Conservation (phyloP, 1,284 basidiomycete genomes). For the Ganoderma lucidum region DNA sequence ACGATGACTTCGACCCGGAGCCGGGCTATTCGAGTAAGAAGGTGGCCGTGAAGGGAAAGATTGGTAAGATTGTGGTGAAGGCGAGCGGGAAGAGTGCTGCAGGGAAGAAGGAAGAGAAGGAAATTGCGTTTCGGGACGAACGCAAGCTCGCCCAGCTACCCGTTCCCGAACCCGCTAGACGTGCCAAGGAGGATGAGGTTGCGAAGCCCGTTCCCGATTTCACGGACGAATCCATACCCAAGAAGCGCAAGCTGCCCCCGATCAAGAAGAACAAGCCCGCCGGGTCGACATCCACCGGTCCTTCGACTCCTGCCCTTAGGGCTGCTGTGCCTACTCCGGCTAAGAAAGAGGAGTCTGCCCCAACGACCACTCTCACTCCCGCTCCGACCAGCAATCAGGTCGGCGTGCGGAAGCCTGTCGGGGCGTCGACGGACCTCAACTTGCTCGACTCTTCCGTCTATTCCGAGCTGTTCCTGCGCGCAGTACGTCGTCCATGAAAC, state of each 20-base stretch:
- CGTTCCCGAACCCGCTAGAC: not conserved
- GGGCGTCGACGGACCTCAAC: conserved; percentile 64
- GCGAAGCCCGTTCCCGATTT: conserved; percentile 20
- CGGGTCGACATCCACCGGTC: conserved; percentile 38
- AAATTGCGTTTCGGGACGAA: conserved; percentile 50
- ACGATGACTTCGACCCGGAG: conserved; percentile 37
- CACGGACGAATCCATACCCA: conserved; percentile 42
- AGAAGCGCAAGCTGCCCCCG: conserved; percentile 72
- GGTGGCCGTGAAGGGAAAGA: conserved; percentile 23
- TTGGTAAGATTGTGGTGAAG: conserved; percentile 27
- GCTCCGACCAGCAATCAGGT: conserved; percentile 32
- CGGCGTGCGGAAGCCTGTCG: conserved; percentile 47
- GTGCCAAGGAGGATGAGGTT: conserved; percentile 17
- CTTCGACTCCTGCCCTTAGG: conserved; percentile 41
- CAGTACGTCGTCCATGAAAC: conserved; percentile 49
- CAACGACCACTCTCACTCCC: conserved; percentile 27
- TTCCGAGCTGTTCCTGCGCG: conserved; percentile 65
- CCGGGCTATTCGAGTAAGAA: conserved; percentile 28
- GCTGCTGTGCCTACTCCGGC: conserved; percentile 33
- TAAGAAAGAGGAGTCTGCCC: conserved; percentile 32
- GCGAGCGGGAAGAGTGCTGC: conserved; percentile 32
- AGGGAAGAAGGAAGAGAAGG: conserved; percentile 40
- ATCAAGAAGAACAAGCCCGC: conserved; percentile 76
- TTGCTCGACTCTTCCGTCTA: conserved; percentile 69
- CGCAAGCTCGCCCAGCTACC: conserved; percentile 40